These are phyloP conservation scores for Boletus barrowsii DNA, from an alignment of 768 basidiomycete species.

Conservation along the genomic window DNA sequence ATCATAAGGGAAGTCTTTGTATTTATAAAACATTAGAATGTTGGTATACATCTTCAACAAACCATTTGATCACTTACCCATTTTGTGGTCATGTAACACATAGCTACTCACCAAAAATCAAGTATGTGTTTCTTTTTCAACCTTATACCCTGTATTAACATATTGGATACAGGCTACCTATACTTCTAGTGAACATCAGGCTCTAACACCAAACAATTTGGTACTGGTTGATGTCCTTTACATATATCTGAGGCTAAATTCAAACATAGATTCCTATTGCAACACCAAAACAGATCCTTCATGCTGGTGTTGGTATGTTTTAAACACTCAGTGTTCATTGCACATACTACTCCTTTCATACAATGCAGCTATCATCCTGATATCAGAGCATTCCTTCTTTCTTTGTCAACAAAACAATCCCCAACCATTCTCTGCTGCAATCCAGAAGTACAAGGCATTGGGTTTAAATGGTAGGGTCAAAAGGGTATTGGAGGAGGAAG, in stretches of 20 bases:
- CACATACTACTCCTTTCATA: too few species aligned
- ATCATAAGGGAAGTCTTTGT: neutral
- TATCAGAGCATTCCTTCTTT: too few species aligned
- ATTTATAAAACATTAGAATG: neutral
- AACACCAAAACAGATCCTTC: neutral
- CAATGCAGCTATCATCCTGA: too few species aligned
- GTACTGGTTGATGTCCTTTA: neutral
- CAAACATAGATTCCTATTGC: neutral
- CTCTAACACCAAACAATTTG: neutral
- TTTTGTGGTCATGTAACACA: neutral
- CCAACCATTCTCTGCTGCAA: too few species aligned
- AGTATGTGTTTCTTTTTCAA: neutral
- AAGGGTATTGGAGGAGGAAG: too few species aligned
- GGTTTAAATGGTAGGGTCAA: too few species aligned
- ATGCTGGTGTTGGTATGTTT: neutral
- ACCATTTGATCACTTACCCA: neutral
- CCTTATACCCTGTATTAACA: neutral
- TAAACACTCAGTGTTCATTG: too few species aligned
- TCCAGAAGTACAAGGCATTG: too few species aligned
- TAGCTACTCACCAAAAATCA: neutral
- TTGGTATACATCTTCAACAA: neutral
- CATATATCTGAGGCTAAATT: neutral
- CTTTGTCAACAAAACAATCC: too few species aligned
- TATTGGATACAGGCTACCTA: neutral
- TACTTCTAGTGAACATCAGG: neutral